Evolutionary conservation across 108 stramenopile species (phyloP).

Genomic region (Skeletonema grethae): DNA sequence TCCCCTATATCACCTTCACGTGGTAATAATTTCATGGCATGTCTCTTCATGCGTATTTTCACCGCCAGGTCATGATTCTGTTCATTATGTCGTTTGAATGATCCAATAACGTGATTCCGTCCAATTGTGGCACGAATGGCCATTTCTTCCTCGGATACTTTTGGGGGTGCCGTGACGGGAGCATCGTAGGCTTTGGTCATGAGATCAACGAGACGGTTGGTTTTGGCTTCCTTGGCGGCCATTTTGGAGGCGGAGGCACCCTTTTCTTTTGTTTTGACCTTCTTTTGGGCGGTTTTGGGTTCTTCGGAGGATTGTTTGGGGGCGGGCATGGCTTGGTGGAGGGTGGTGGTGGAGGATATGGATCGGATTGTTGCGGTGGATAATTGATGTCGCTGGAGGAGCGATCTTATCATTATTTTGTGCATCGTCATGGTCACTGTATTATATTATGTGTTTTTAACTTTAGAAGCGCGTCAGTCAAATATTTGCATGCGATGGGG

Average conservation of each 20-base stretch:
- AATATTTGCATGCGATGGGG: no score
- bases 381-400: constrained; percentile 1
- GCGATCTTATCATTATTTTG: not conserved
- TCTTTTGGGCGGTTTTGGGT: constrained; percentile 43
- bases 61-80: constrained; percentile 77
- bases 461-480: no score
- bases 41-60: constrained; percentile 74
- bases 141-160: constrained; percentile 63
- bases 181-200: constrained; percentile 41
- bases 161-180: constrained; percentile 22
- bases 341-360: constrained; percentile 32
- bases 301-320: constrained; percentile 36
- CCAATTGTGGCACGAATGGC: constrained; percentile 61
- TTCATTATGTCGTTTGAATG: constrained; percentile 73
- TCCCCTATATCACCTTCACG: constrained; percentile 37
- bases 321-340: constrained; percentile 4
- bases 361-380: not conserved
- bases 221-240: constrained; percentile 8
- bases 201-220: constrained; percentile 14
- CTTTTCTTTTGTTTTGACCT: constrained; percentile 34
- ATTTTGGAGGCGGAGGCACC: constrained; percentile 15
- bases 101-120: constrained; percentile 80
- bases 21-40: constrained; percentile 81
- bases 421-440: not conserved
- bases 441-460: no score